Evolutionary conservation across 2,329 filamentous ascomycete genomes (phyloP).

Genomic region (Fusarium sororula): DNA sequence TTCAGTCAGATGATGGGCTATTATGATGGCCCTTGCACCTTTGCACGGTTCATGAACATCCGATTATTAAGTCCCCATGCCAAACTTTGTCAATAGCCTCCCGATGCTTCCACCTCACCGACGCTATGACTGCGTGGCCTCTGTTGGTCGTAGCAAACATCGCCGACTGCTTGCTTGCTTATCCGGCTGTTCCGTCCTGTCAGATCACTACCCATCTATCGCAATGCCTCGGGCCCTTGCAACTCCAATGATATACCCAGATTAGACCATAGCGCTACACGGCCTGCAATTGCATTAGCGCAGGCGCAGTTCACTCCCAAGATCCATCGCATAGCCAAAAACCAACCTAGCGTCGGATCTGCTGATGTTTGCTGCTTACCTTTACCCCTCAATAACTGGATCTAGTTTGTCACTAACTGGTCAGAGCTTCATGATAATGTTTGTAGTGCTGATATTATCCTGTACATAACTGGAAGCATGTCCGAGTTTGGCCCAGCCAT

Average conservation of each 20-base stretch:
- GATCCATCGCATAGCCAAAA: background rate
- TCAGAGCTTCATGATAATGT: background rate
- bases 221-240: background rate
- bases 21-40: accelerated
- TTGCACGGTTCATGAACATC: background rate
- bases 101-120: background rate
- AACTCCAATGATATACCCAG: background rate
- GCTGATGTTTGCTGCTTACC: background rate
- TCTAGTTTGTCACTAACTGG: background rate
- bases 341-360: background rate
- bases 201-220: background rate
- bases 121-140: background rate
- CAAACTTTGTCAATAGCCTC: background rate
- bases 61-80: accelerated
- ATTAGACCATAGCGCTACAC: background rate
- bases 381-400: background rate
- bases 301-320: background rate
- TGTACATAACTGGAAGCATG: background rate
- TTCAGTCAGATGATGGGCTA: background rate
- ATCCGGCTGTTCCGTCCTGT: background rate
- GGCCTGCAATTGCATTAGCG: background rate
- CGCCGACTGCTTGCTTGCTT: background rate
- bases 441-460: background rate
- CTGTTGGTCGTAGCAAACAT: background rate
- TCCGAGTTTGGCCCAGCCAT: background rate